phyloP scores from a whole-genome alignment of 495 filamentous ascomycete genomes.

The Talaromyces proteolyticus region DNA sequence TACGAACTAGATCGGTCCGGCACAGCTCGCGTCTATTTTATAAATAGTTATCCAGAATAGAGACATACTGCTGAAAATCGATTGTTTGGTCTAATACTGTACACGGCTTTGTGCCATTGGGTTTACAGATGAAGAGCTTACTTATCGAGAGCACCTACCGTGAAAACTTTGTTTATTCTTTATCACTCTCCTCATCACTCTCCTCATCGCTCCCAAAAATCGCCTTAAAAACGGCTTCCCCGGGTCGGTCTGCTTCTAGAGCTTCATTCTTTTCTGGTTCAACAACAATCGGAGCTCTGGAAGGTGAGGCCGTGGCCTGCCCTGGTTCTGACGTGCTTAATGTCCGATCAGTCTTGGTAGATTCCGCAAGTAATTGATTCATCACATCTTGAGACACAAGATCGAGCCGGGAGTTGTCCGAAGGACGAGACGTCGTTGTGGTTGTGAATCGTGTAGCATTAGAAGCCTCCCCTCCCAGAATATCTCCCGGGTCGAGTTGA shows the following conservation, averaged over 20 bases:
- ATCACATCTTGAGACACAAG: slow-evolving; percentile 37
- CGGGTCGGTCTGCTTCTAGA: slow-evolving; percentile 71
- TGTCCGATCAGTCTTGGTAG: slow-evolving; percentile 10
- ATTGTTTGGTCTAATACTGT: background rate
- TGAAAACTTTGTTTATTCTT: no score
- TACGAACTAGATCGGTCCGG: no score
- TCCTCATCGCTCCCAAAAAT: slow-evolving; percentile 89
- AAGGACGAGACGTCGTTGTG: slow-evolving; percentile 4
- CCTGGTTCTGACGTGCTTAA: no score
- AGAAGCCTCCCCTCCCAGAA: slow-evolving; percentile 13
- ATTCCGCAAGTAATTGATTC: slow-evolving; percentile 28
- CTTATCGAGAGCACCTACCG: background rate
- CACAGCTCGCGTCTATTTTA: no score
- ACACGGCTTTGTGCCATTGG: background rate
- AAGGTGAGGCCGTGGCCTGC: background rate
- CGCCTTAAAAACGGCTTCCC: slow-evolving; percentile 86
- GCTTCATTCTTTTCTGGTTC: slow-evolving; percentile 83
- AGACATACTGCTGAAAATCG: background rate
- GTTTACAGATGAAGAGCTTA: background rate
- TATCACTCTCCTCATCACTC: slow-evolving; percentile 48
- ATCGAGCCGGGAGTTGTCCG: slow-evolving; percentile 19
- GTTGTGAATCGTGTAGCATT: slow-evolving; percentile 1
- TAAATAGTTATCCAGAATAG: background rate
- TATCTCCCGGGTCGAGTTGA: slow-evolving; percentile 48
- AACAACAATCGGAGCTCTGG: slow-evolving; percentile 32